phyloP scores from a whole-genome alignment of 108 stramenopile species.

The Asterionellopsis glacialis region DNA sequence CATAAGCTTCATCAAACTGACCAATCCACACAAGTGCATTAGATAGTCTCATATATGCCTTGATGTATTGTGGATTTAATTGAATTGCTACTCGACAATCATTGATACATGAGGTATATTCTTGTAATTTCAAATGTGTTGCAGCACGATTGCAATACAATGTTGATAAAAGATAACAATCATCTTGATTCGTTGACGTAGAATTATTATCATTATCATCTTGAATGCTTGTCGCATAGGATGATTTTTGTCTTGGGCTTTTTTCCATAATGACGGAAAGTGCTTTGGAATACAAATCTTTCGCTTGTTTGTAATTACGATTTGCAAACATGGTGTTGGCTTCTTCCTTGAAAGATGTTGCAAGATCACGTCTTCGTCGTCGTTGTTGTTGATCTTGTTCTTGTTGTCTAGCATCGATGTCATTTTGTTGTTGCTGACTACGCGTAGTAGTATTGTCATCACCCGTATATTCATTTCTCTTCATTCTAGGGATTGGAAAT shows the following conservation, averaged over 20 bases:
- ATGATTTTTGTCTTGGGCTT: neutral
- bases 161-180: slow-evolving; percentile 13
- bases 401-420: neutral
- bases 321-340: slow-evolving; percentile 38
- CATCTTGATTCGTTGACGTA: neutral
- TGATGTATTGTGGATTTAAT: slow-evolving; percentile 29
- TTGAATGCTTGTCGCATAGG: neutral
- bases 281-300: slow-evolving; percentile 41
- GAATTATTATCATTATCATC: too few species aligned
- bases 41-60: slow-evolving; percentile 42
- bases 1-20: slow-evolving; percentile 17
- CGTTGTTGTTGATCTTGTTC: neutral
- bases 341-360: slow-evolving; percentile 41
- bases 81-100: slow-evolving; percentile 37
- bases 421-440: too few species aligned
- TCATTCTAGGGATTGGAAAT: neutral
- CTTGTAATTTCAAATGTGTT: slow-evolving; percentile 29
- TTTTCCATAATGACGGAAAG: slow-evolving; percentile 9
- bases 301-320: slow-evolving; percentile 28
- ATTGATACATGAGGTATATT: slow-evolving; percentile 20
- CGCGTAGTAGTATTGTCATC: too few species aligned
- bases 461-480: too few species aligned
- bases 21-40: slow-evolving; percentile 36
- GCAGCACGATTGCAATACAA: slow-evolving; percentile 50
- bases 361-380: slow-evolving; percentile 11